Base-by-base conservation (phyloP, 2,329 filamentous ascomycete genomes). In the Alternaria infectoria region DNA sequence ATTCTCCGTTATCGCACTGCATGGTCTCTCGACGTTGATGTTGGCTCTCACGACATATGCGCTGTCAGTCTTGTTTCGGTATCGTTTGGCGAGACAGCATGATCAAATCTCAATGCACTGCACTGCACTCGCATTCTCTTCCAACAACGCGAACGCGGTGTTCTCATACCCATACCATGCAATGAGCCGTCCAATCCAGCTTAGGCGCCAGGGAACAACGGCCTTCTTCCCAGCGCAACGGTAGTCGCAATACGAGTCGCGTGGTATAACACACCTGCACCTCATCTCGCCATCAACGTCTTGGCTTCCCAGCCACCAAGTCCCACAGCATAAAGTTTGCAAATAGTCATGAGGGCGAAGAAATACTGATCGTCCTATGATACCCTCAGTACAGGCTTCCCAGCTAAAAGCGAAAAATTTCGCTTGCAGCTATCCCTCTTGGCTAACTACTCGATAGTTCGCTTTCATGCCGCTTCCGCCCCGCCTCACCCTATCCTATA, bases 251-350 rank as follows among this genome's bases (percentile, higher is more conserved):
- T 21, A 51, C 49, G 28, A 51, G 28, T 51, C 49, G 49, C 49
- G 13, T 15, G 28, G 36, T 40, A 52, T 32, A 23, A 23, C 9
- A 40, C 49, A n/a, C 5, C 32, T 25, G 36, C 36, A 40, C 36
- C 36, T 40, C 36, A 40, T 17, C 13, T 40, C 49, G 28, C 30
- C 19, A 52, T 25, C 28, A 40, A 40, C n/a, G 30, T 40, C 49
- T 51, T 51, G 12, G 49, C 49, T 12, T 7, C 28, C 40, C 26
- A 54, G 43, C 49, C 28, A 36, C 28, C 19, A 54, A 30, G 55
- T 59, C 57, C 25, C 60, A 62, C 55, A 50, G 60, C 55, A 62
- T 62, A 62, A 62, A 30, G 21, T 59, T 59, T 50, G 8, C 50
- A 49, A 51, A 21, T 58, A 32, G 49, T 52, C 26, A 54, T 26